Evolutionary conservation across 208 protist species (phyloP).

Genomic region (Acanthamoeba lugdunensis): DNA sequence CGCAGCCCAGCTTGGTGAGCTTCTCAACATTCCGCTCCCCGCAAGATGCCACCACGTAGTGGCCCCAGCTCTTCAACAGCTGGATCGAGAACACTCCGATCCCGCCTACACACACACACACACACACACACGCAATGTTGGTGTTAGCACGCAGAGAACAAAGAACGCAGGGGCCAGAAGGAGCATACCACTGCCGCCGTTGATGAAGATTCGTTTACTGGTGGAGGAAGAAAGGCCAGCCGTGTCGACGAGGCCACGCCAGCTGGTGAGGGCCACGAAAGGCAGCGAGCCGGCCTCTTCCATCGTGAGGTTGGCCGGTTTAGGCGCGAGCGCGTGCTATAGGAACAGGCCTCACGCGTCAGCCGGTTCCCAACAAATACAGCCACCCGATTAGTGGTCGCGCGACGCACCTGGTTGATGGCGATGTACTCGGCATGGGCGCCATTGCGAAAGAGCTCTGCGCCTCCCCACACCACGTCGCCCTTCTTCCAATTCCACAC

Average conservation of each 20-base stretch:
- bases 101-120: background rate
- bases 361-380: background rate
- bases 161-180: background rate
- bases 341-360: too few relatives aligned
- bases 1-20: background rate
- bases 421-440: slow-evolving; percentile 55
- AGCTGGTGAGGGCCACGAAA: slow-evolving; percentile 49
- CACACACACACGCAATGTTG: background rate
- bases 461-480: slow-evolving; percentile 49
- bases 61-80: slow-evolving; percentile 54
- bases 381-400: background rate
- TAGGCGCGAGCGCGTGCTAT: slow-evolving; percentile 37
- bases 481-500: slow-evolving; percentile 72
- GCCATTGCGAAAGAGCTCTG: slow-evolving; percentile 52
- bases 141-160: background rate
- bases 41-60: slow-evolving; percentile 64
- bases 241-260: slow-evolving; percentile 52
- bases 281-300: slow-evolving; percentile 53
- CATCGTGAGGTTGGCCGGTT: slow-evolving; percentile 7
- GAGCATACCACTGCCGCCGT: slow-evolving; percentile 60
- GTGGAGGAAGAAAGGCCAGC: slow-evolving; percentile 46
- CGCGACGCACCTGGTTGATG: slow-evolving; percentile 41
- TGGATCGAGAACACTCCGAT: slow-evolving; percentile 42
- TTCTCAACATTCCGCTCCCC: slow-evolving; percentile 56
- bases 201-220: slow-evolving; percentile 60